Conservation (phyloP, 805 yeast genomes). For the Teunomyces pallodes region DNA sequence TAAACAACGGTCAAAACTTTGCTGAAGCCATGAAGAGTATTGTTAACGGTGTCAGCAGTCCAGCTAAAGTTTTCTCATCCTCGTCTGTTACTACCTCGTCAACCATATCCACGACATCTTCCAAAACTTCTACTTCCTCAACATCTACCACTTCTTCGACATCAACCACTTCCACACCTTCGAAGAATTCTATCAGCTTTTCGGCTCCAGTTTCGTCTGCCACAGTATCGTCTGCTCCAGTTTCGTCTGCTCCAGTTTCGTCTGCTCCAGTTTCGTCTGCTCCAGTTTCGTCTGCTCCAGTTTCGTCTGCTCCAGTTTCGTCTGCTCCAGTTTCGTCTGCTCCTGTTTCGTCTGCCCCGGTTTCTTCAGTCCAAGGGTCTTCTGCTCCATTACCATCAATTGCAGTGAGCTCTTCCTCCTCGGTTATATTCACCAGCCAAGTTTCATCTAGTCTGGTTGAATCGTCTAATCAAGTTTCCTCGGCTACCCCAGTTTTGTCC, state of each 20-base stretch:
- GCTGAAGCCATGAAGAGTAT: conserved; percentile 17
- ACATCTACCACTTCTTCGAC: conserved; percentile 5
- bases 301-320: too few relatives aligned
- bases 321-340: conserved; percentile 1
- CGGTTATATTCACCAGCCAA: background rate
- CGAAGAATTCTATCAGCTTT: conserved; percentile 3
- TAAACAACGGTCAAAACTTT: conserved; percentile 12
- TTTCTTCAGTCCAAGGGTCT: background rate
- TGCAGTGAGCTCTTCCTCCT: conserved; percentile 4
- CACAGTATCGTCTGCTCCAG: conserved; percentile 8
- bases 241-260: conserved; percentile 6
- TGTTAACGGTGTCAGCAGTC: conserved; percentile 8
- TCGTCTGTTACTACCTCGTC: background rate
- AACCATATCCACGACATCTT: background rate
- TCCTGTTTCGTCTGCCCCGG: conserved; percentile 2
- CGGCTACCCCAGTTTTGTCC: background rate
- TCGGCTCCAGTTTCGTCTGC: conserved; percentile 4
- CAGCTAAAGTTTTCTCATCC: conserved; percentile 5
- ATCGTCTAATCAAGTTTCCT: background rate
- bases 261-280: background rate
- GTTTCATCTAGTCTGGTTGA: background rate
- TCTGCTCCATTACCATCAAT: background rate
- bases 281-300: too few relatives aligned
- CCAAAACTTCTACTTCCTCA: conserved; percentile 2
- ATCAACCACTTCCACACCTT: conserved; percentile 1